Evolutionary conservation across 2,329 filamentous ascomycete species (phyloP), one percentile per base, ranked within the genome.

Genomic region (Ophiostoma australiae): DNA sequence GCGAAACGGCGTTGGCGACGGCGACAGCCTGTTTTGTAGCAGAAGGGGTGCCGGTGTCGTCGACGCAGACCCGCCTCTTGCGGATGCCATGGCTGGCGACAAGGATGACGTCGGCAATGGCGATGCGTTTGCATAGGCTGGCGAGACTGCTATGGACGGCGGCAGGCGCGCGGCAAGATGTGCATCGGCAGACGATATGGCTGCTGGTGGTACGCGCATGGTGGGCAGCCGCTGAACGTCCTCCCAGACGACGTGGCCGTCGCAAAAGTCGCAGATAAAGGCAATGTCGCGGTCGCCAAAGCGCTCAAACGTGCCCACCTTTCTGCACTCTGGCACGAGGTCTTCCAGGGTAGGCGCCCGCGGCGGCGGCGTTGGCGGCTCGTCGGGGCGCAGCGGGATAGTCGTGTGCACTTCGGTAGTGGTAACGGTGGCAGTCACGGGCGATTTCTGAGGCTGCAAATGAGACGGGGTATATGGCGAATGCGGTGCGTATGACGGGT

Each of bases 231-330:
- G 79, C 73, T 82, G 80, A 41, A 88, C 75, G 75, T 89, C 84
- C 71, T 85, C 81, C 86, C 86, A 88, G 31, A 88, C 78, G 33
- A 88, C 78, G 75, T 86, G 85, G 1, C 86, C 86, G 76, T 88
- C 86, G 78, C 86, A 88, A 76, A 84, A 88, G 78, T 89, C 85
- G 79, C 86, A 89, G 8, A 87, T 80, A 75, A 88, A 88, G 8
- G 83, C 85, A 67, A 87, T 81, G 72, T 87, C 85, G 55, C 78
- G 76, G 41, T 86, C 83, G 61, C 82, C 84, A 69, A 87, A 83
- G 17, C 85, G 82, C 77, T 87, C 83, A 72, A 88, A 88, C 37
- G 81, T 80, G n/a, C 86, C 86, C 1, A 85, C 80, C 4, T 77
- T 76, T 74, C 85, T 85, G 78, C 86, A 88, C 33, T 80, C 78